Percentiles rank a stretch among this genome's conserved stretches.
phyloP scores from a whole-genome alignment of 1,284 basidiomycete species.

The Albatrellus sp. region DNA sequence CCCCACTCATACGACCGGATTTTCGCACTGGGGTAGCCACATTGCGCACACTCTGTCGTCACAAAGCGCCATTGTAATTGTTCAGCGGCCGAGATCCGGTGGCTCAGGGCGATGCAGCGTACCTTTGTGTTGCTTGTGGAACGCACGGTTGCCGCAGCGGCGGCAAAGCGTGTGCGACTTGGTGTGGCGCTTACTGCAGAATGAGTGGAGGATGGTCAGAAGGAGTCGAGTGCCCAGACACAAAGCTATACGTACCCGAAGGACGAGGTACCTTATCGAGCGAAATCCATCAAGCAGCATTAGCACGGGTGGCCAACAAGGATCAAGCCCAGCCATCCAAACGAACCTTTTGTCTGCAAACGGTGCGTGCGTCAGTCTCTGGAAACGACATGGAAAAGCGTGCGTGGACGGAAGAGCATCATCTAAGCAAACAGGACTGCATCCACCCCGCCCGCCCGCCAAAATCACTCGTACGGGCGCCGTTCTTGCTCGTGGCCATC shows the following conservation, averaged over 20 bases:
- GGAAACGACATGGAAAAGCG: neutral
- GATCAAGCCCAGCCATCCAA: neutral
- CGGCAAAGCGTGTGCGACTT: slow-evolving; percentile 98
- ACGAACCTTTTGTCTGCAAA: slow-evolving; percentile 6
- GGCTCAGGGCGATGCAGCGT: slow-evolving; percentile 19
- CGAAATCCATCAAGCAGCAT: slow-evolving; percentile 10
- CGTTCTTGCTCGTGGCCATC: neutral
- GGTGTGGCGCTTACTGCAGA: slow-evolving; percentile 85
- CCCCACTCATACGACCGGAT: slow-evolving; percentile 97
- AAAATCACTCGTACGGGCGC: neutral
- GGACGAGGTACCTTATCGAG: slow-evolving; percentile 71
- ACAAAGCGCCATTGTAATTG: too few species aligned
- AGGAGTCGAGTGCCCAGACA: neutral
- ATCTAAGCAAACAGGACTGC: neutral
- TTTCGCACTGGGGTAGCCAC: slow-evolving; percentile 95
- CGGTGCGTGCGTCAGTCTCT: neutral
- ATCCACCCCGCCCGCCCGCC: slow-evolving; percentile 10
- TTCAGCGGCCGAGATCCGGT: too few species aligned
- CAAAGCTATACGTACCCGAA: slow-evolving; percentile 53
- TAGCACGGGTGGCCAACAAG: neutral
- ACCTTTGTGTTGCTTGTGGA: slow-evolving; percentile 98
- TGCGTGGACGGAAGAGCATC: neutral
- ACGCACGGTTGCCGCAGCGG: slow-evolving; percentile 85
- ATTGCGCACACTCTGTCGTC: slow-evolving; percentile 76
- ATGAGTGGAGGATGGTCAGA: slow-evolving; percentile 6